Evolutionary conservation across 2,329 filamentous ascomycete genomes (phyloP), one percentile per base, ranked within the genome.

Genomic region (Chrysoporthe deuterocubensis): DNA sequence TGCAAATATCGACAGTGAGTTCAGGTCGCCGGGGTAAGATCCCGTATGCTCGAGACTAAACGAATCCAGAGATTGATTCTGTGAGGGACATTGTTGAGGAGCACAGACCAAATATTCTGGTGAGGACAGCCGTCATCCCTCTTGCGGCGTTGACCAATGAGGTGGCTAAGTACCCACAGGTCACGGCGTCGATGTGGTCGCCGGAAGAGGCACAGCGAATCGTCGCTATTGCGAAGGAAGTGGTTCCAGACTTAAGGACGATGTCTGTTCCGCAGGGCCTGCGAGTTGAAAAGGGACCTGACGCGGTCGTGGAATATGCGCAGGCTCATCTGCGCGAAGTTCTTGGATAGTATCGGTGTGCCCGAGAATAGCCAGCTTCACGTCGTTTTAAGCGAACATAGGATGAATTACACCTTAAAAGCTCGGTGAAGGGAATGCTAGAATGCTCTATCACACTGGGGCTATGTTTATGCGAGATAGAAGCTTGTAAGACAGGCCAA

Each of bases 1-100:
- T 34, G 87, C 81, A 46, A 92, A 92, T 75, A 87, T 84, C 73
- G 83, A 86, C 54, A 85, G 88, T 90, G 76, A 72, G 82, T 75
- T 52, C 2, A 40, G 6, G 37, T 40, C 9, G 6, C 37, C 9
- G 37, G 37, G 6, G 9, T 5, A 40, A 40, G 26, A 6, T 40
- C 37, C 5, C 9, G 37, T 40, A 40, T 40, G 6, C 9, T 6
- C 37, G 37, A 40, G 2, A 46, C 16, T 21, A 46, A 32, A 67
- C 21, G 18, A 13, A n/a, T 64, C 56, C 52, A 54, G 65, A 68
- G n/a, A 46, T 32, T 11, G 58, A n/a, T 0, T 52, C 43, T 6
- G 52, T 64, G 6, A 64, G 52, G 48, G 34, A 26, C 16, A 32
- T 59, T 32, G 42, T 66, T 8, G 42, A 62, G 58, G 64, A 66